phyloP scores from a whole-genome alignment of 805 yeast species.

The Kodamaea fukazawae region DNA sequence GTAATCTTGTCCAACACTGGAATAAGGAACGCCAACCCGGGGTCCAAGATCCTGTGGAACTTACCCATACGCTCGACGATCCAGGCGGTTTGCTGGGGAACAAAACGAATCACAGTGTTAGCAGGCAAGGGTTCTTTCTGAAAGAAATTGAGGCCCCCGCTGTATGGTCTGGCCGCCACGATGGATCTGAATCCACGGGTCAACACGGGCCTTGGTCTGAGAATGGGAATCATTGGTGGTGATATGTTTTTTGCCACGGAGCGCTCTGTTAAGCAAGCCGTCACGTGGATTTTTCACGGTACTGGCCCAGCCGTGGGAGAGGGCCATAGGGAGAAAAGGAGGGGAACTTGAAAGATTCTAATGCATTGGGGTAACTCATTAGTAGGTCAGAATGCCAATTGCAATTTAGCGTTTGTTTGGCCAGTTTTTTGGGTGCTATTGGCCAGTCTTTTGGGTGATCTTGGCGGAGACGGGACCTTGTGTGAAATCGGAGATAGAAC shows the following conservation, averaged over 20 bases:
- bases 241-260: neutral
- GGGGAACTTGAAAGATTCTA: too few relatives aligned
- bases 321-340: too few relatives aligned
- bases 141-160: conserved; percentile 46
- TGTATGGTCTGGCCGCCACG: neutral
- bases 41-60: conserved; percentile 61
- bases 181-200: neutral
- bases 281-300: too few relatives aligned
- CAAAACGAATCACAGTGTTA: conserved; percentile 71
- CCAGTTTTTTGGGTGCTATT: too few relatives aligned
- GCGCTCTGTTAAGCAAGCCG: neutral
- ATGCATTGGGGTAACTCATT: too few relatives aligned
- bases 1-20: conserved; percentile 76
- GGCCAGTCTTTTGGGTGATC: too few relatives aligned
- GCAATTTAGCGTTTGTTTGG: too few relatives aligned
- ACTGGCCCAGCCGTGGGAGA: too few relatives aligned
- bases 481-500: too few relatives aligned
- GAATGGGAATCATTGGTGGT: neutral
- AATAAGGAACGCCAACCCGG: conserved; percentile 71
- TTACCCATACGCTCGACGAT: conserved; percentile 90
- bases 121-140: conserved; percentile 67
- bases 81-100: conserved; percentile 91
- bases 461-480: too few relatives aligned
- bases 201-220: neutral
- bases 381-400: too few relatives aligned